These are phyloP conservation scores for Pterocarpus santalinus DNA, from an alignment of 306 rosid species.

Conservation along the genomic window DNA sequence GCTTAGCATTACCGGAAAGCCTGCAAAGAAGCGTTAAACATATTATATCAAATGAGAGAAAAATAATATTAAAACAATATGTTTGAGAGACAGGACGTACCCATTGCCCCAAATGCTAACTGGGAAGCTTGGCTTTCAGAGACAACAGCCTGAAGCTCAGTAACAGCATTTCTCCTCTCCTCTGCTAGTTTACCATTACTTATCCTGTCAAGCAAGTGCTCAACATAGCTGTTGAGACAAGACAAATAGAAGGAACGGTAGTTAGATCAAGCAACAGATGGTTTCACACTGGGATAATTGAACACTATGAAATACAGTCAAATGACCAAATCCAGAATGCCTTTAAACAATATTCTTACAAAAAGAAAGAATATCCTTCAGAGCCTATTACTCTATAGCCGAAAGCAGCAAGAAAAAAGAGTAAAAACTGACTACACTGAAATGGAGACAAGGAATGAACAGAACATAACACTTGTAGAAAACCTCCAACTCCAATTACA, in stretches of 20 bases:
- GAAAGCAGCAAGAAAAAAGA: neutral
- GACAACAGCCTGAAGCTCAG: slow-evolving; percentile 91
- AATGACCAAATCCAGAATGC: neutral
- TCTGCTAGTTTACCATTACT: slow-evolving; percentile 92
- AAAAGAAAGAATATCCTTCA: neutral
- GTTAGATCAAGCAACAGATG: slow-evolving; percentile 13
- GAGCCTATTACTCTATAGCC: neutral
- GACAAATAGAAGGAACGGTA: slow-evolving; percentile 11
- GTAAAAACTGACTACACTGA: neutral
- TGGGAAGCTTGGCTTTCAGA: slow-evolving; percentile 78
- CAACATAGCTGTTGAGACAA: slow-evolving; percentile 70
- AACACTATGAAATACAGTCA: slow-evolving; percentile 16
- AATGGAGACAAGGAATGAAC: neutral
- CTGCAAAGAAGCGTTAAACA: slow-evolving; percentile 56
- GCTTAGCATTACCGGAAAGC: slow-evolving; percentile 81
- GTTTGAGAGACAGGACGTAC: slow-evolving; percentile 49
- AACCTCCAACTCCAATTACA: slow-evolving; percentile 13
- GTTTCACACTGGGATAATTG: neutral
- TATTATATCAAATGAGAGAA: slow-evolving; percentile 4
- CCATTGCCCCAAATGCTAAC: slow-evolving; percentile 97
- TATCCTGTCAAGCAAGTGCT: slow-evolving; percentile 88
- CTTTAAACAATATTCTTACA: neutral
- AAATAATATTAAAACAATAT: neutral
- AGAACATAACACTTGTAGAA: neutral
- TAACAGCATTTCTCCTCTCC: slow-evolving; percentile 86